phyloP scores from a whole-genome alignment of 805 yeast genomes.

The Starmera pachycereana region DNA sequence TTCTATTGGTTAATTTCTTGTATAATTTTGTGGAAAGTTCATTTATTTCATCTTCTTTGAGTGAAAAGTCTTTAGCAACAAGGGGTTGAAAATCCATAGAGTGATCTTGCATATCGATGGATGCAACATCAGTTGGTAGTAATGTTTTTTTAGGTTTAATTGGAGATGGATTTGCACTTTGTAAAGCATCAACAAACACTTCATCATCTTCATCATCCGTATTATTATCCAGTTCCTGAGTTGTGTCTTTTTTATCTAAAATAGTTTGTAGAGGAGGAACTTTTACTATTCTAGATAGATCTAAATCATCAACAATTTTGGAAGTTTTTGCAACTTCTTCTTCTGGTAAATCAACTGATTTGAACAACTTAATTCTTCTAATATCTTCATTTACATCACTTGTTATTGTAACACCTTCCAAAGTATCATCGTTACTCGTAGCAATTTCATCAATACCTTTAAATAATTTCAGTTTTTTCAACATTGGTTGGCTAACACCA shows the following conservation, averaged over 20 bases:
- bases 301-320: too few species aligned
- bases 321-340: too few species aligned
- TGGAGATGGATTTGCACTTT: background rate
- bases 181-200: constrained; percentile 1
- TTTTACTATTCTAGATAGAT: too few species aligned
- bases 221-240: constrained; percentile 27
- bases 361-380: too few species aligned
- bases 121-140: too few species aligned
- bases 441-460: background rate
- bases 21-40: constrained; percentile 11
- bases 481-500: background rate
- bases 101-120: background rate
- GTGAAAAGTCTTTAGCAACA: background rate
- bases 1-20: constrained; percentile 18
- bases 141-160: background rate
- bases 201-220: constrained; percentile 33
- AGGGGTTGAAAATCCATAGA: too few species aligned
- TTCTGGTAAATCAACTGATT: too few species aligned
- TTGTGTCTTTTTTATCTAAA: constrained; percentile 1
- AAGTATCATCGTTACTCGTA: too few species aligned
- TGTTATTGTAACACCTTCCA: too few species aligned
- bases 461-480: background rate
- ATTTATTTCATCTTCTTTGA: background rate
- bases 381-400: too few species aligned
- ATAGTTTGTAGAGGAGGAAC: too few species aligned